A percentile compares a stretch with the other conserved stretches of the same genome.
These are phyloP conservation scores for Cymbopogon flexuosus DNA, from an alignment of 202 grass and related monocot genomes.

Conservation along the genomic window DNA sequence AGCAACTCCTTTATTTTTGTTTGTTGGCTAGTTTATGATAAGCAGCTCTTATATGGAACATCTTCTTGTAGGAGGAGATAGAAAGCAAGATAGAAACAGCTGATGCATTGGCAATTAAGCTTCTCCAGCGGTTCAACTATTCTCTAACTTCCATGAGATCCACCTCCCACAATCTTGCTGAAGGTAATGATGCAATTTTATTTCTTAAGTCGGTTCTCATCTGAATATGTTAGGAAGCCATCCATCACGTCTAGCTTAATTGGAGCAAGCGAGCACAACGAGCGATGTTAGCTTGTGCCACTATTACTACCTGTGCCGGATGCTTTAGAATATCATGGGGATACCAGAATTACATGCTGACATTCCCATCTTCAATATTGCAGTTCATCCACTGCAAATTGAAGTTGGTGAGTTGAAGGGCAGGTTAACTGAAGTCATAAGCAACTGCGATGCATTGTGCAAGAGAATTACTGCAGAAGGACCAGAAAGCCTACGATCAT, in stretches of 20 bases:
- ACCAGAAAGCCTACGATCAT: constrained; percentile 46
- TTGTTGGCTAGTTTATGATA: not conserved
- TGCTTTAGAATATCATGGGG: not conserved
- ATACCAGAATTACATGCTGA: constrained; percentile 11
- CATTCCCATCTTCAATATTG: not conserved
- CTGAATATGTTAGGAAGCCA: not conserved
- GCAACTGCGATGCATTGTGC: constrained; percentile 79
- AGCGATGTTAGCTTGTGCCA: not conserved
- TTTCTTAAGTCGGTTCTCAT: not conserved
- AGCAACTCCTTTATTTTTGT: not conserved
- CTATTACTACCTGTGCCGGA: not conserved
- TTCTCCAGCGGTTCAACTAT: constrained; percentile 82
- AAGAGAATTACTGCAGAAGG: constrained; percentile 70
- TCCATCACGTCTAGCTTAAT: not conserved
- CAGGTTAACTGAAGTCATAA: constrained; percentile 85
- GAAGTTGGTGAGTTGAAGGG: constrained; percentile 90
- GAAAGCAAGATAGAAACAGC: constrained; percentile 91
- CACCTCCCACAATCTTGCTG: constrained; percentile 51
- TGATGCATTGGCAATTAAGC: constrained; percentile 76
- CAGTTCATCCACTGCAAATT: constrained; percentile 72
- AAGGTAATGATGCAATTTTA: constrained; percentile 46
- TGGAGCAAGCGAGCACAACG: not conserved
- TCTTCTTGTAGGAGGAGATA: constrained; percentile 57
- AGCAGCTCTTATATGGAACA: not conserved
- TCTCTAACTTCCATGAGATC: constrained; percentile 73